A percentile compares a stretch with the other conserved stretches of the same genome.
phyloP scores from a whole-genome alignment of 805 yeast genomes.

The Ogataea kodamae region DNA sequence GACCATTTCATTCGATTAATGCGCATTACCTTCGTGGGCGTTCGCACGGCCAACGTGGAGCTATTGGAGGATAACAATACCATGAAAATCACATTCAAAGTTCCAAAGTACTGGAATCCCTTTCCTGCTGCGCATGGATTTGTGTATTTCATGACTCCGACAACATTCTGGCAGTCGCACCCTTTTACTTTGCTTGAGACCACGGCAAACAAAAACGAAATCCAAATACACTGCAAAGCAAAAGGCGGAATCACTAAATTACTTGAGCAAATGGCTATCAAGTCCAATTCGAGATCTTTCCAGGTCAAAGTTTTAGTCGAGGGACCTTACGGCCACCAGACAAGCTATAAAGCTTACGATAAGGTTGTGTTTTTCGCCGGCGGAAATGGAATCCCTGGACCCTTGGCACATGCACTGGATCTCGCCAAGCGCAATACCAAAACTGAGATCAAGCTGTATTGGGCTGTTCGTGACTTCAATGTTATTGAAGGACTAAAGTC shows the following conservation, averaged over 20 bases:
- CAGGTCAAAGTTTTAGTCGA: constrained; percentile 45
- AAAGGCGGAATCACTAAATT: constrained; percentile 57
- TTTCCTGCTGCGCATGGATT: constrained; percentile 60
- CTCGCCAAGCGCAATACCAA: constrained; percentile 32
- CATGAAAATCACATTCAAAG: constrained; percentile 43
- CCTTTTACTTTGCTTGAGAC: constrained; percentile 56
- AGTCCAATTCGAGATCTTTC: constrained; percentile 26
- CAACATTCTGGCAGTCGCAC: constrained; percentile 52
- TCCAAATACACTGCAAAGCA: constrained; percentile 45
- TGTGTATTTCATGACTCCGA: constrained; percentile 51
- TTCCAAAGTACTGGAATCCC: constrained; percentile 48
- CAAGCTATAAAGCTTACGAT: constrained; percentile 49
- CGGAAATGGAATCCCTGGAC: constrained; percentile 72
- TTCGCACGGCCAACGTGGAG: constrained; percentile 36
- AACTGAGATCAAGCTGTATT: constrained; percentile 45
- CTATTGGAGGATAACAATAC: constrained; percentile 44
- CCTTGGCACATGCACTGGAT: constrained; percentile 39
- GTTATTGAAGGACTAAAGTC: constrained; percentile 50
- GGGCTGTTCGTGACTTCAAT: constrained; percentile 57
- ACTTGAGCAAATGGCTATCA: constrained; percentile 32
- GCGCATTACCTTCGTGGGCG: constrained; percentile 37
- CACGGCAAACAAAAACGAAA: constrained; percentile 32
- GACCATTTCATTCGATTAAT: constrained; percentile 49
- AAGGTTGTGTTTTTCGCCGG: constrained; percentile 63
- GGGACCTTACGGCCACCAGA: constrained; percentile 68